Evolutionary conservation across 768 basidiomycete species (phyloP).

Genomic region (Suillus cothurnatus): DNA sequence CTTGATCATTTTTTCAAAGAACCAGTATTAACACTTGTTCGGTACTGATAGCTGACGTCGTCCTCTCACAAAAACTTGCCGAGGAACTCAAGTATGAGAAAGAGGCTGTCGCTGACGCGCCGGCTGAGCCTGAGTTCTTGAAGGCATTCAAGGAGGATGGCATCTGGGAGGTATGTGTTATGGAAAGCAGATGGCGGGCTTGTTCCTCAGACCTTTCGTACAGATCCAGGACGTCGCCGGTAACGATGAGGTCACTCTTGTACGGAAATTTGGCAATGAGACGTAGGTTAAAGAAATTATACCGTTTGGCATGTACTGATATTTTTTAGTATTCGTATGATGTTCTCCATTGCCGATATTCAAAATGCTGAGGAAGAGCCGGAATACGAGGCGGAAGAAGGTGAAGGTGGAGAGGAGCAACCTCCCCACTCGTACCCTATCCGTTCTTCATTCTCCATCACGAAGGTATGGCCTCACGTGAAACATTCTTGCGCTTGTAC

Average conservation of each 20-base stretch:
- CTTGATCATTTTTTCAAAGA: constrained; percentile 8
- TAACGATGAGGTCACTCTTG: constrained; percentile 79
- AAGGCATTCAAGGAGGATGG: constrained; percentile 71
- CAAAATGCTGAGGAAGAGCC: constrained; percentile 48
- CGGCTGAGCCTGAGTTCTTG: constrained; percentile 71
- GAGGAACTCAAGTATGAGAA: constrained; percentile 89
- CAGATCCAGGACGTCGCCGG: constrained; percentile 73
- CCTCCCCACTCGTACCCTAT: constrained; percentile 59
- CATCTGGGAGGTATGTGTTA: constrained; percentile 70
- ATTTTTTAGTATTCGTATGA: constrained; percentile 71
- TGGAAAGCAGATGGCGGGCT: background rate
- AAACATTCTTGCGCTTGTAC: background rate
- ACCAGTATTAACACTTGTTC: background rate
- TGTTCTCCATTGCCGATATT: constrained; percentile 93
- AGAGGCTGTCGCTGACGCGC: constrained; percentile 44
- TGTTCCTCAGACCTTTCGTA: background rate
- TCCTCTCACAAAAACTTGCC: constrained; percentile 71
- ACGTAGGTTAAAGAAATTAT: constrained; percentile 52
- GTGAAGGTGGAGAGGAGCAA: constrained; percentile 32
- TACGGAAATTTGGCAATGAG: constrained; percentile 90
- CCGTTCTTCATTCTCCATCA: constrained; percentile 80
- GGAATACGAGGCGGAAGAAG: constrained; percentile 42
- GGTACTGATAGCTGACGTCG: constrained; percentile 59
- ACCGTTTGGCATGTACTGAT: background rate
- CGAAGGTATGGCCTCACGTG: constrained; percentile 57